A percentile compares a stretch with the other conserved stretches of the same genome.
Conservation (phyloP, 352 stramenopile species). For the Pythium myriotylum region DNA sequence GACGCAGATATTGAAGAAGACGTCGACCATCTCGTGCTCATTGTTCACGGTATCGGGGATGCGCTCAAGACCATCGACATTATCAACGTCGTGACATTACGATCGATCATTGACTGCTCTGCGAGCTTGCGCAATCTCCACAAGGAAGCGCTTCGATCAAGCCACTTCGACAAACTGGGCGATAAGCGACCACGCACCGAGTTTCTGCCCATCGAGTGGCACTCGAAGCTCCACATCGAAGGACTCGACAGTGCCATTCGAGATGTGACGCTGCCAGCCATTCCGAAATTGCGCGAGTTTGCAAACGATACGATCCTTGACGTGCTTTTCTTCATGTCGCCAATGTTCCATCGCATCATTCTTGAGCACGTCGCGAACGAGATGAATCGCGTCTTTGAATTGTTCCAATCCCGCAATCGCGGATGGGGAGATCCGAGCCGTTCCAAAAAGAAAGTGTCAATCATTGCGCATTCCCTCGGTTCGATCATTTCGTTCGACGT, state of each 20-base stretch:
- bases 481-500: constrained; percentile 94
- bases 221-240: constrained; percentile 86
- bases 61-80: constrained; percentile 85
- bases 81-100: constrained; percentile 82
- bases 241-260: constrained; percentile 68
- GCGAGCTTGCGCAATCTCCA: constrained; percentile 71
- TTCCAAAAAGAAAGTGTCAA: constrained; percentile 78
- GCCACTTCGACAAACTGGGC: constrained; percentile 65
- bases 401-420: constrained; percentile 72
- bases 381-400: constrained; percentile 87
- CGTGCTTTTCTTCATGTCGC: constrained; percentile 93
- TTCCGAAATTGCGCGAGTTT: constrained; percentile 91
- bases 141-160: constrained; percentile 59
- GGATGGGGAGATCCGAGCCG: constrained; percentile 37
- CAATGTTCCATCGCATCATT: constrained; percentile 91
- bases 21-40: constrained; percentile 86
- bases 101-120: constrained; percentile 83
- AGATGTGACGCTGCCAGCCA: constrained; percentile 80
- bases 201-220: constrained; percentile 87
- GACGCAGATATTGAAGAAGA: constrained; percentile 75
- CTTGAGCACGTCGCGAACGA: constrained; percentile 90
- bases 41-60: constrained; percentile 91
- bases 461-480: constrained; percentile 88
- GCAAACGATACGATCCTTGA: constrained; percentile 93
- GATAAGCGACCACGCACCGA: constrained; percentile 52